phyloP scores from a whole-genome alignment of 2,329 filamentous ascomycete genomes.

The Arthrobotrys sinensis region DNA sequence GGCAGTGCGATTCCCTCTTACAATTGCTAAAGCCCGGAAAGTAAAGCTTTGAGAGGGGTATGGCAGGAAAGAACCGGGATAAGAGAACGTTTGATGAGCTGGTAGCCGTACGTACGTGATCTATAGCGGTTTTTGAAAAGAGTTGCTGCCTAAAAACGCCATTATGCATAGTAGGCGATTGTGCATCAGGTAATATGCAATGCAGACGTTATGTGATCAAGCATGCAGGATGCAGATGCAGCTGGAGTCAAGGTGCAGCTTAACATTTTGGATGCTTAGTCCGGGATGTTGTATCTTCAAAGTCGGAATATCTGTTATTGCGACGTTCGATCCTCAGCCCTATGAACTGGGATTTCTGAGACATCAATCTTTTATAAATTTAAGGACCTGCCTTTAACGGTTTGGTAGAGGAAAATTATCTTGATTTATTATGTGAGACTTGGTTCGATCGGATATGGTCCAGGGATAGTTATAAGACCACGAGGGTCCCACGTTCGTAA shows the following conservation, averaged over 20 bases:
- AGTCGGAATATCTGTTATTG: no score
- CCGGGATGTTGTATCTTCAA: neutral
- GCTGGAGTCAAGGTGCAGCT: neutral
- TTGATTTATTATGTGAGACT: no score
- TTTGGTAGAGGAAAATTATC: no score
- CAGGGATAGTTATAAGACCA: no score
- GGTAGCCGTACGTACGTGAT: neutral
- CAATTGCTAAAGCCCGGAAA: neutral
- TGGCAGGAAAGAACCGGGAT: slow-evolving; percentile 24
- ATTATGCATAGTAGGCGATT: slow-evolving; percentile 17
- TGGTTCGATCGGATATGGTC: no score
- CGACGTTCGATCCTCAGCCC: no score
- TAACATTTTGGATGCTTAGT: neutral
- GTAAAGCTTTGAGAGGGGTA: slow-evolving; percentile 28
- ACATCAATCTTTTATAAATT: no score
- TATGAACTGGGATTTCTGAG: no score
- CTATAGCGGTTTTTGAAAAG: neutral
- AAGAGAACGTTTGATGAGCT: slow-evolving; percentile 1
- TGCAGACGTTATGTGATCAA: slow-evolving; percentile 9
- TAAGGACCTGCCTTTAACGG: no score
- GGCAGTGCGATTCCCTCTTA: neutral
- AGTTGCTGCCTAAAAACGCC: slow-evolving; percentile 32
- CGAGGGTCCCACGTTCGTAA: no score
- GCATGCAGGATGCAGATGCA: neutral
- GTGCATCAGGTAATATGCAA: slow-evolving; percentile 12